Base-by-base conservation (phyloP, 2,329 filamentous ascomycete species). In the Neopestalotiopsis rosae region DNA sequence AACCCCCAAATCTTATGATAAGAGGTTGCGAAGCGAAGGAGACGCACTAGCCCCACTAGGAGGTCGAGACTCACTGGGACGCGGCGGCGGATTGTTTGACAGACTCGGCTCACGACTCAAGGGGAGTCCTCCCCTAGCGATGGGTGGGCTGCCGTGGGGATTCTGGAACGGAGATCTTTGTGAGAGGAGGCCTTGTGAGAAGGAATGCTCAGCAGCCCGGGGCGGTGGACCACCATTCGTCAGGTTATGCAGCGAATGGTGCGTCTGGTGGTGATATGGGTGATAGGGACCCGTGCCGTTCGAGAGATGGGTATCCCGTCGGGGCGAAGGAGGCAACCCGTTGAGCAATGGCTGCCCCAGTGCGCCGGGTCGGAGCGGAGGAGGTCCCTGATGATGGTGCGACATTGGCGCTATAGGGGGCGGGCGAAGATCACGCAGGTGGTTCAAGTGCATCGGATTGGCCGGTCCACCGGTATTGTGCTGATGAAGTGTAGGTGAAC, bases 11-110 rank as follows among this genome's bases (percentile, higher is more conserved):
- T 73, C 24, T 28, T 69, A 94, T 62, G 89, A 91, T 67, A 95
- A 85, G 63, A 95, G 80, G 75, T 95, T 94, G 74, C 90, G 89
- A 70, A 95, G 79, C 10, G 92, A 94, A 12, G 92, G 92, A 75
- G 90, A 94, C 17, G 92, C 91, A 75, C 92, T 94, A 4, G 92
- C 92, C n/a, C 91, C 91, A 65, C 87, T 88, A 38, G 86, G 81
- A 40, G 86, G 78, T 68, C 59, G 78, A 71, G 61, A 73, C 73
- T 75, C 77, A 73, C 67, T 81, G 5, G 76, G 74, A 65, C 81
- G 75, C 61, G 79, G 68, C 38, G 76, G 70, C 9, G 74, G 72
- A 65, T 76, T 79, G 32, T 72, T 77, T 72, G 76, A 75, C 52
- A 75, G 73, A 61, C 74, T 74, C 20, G 75, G 69, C 63, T 81